Conservation (phyloP, 306 rosid genomes). For the Casuarina equisetifolia region DNA sequence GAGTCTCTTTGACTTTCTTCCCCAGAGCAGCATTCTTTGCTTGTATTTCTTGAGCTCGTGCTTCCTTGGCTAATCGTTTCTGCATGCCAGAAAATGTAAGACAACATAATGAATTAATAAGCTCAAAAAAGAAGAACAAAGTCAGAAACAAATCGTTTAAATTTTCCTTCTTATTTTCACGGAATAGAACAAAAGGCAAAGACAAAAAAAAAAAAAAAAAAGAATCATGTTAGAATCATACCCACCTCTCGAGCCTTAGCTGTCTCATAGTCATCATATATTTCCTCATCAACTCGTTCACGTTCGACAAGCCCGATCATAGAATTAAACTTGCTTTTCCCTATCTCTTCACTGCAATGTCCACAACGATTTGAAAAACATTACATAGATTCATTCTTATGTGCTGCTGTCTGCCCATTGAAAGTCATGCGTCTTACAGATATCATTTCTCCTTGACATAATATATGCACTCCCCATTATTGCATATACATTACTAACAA, state of each 20-base stretch:
- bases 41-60: conserved; percentile 78
- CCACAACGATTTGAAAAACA: conserved; percentile 8
- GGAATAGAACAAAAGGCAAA: not conserved
- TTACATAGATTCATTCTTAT: conserved; percentile 10
- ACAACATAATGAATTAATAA: conserved; percentile 1
- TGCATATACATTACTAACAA: not conserved
- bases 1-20: conserved; percentile 71
- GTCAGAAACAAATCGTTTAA: not conserved
- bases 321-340: conserved; percentile 82
- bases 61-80: conserved; percentile 87
- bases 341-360: conserved; percentile 79
- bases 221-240: conserved; percentile 18
- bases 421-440: not conserved
- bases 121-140: not conserved
- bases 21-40: conserved; percentile 81
- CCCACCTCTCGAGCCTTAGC: conserved; percentile 89
- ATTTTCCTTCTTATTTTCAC: not conserved
- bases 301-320: conserved; percentile 96
- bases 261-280: conserved; percentile 89
- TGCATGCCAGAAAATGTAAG: conserved; percentile 28
- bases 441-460: not conserved
- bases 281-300: conserved; percentile 71
- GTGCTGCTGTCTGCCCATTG: not conserved
- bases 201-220: not conserved
- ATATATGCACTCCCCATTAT: not conserved